A percentile compares a stretch with the other conserved stretches of the same genome.
These are phyloP conservation scores for Lathyrus oleraceus DNA, from an alignment of 306 rosid species.

Conservation along the genomic window DNA sequence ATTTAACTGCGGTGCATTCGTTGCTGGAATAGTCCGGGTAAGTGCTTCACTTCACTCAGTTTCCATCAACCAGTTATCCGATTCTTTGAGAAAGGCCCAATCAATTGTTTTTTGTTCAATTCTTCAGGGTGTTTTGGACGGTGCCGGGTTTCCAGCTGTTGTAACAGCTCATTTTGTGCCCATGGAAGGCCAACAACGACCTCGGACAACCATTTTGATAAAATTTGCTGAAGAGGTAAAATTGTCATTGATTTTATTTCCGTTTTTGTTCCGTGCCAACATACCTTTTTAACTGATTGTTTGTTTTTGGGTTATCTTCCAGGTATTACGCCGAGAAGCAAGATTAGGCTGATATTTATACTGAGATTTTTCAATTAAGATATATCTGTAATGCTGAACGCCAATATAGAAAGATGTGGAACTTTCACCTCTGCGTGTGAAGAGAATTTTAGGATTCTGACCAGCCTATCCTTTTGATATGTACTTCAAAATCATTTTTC, in stretches of 20 bases:
- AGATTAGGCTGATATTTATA: constrained; percentile 69
- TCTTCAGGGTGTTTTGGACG: constrained; percentile 76
- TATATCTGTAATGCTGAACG: constrained; percentile 39
- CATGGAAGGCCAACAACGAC: constrained; percentile 94
- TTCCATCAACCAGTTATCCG: constrained; percentile 14
- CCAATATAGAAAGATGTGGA: constrained; percentile 36
- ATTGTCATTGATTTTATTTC: constrained; percentile 20
- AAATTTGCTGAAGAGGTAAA: constrained; percentile 88
- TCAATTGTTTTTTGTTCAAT: constrained; percentile 35
- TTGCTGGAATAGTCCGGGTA: constrained; percentile 96
- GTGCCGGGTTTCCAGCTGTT: constrained; percentile 97
- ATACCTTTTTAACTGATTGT: constrained; percentile 9
- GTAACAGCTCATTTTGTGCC: constrained; percentile 99
- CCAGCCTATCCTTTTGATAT: constrained; percentile 9
- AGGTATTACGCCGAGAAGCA: constrained; percentile 95
- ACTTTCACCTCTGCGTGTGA: constrained; percentile 22
- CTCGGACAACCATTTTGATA: constrained; percentile 94
- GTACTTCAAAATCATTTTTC: constrained; percentile 9
- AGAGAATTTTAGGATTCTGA: constrained; percentile 23
- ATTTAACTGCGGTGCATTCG: constrained; percentile 96
- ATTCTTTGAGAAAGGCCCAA: constrained; percentile 32
- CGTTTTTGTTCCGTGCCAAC: neutral
- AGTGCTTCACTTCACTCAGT: constrained; percentile 35
- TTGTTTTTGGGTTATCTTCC: constrained; percentile 34
- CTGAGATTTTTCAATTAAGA: constrained; percentile 11